These are phyloP conservation scores for Ceratobasidium sp. DNA, from an alignment of 1,284 basidiomycete species.

Conservation along the genomic window DNA sequence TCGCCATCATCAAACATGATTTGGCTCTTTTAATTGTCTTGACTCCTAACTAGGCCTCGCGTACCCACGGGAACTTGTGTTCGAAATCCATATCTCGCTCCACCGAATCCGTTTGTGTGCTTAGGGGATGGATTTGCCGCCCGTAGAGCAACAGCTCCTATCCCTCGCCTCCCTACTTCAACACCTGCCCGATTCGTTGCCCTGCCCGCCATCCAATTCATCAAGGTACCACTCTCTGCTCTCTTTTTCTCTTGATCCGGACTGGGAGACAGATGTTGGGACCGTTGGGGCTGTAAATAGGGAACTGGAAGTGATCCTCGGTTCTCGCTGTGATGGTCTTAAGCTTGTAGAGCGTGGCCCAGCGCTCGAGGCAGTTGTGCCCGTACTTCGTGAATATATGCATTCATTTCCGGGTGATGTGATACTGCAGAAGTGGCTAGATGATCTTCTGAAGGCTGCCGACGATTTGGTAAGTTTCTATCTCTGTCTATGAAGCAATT, in stretches of 20 bases:
- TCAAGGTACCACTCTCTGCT: constrained; percentile 1
- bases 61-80: too few species aligned
- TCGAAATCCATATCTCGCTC: too few species aligned
- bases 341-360: constrained; percentile 5
- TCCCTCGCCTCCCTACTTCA: neutral
- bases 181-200: neutral
- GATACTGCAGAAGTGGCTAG: constrained; percentile 16
- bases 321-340: constrained; percentile 1
- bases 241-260: neutral
- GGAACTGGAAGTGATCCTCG: constrained; percentile 14
- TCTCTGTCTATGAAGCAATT: too few species aligned
- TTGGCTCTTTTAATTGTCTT: too few species aligned
- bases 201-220: neutral
- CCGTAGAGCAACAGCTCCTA: too few species aligned
- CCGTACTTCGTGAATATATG: neutral
- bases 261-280: constrained; percentile 7
- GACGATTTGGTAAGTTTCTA: neutral
- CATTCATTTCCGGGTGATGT: constrained; percentile 4
- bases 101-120: too few species aligned
- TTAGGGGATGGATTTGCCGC: too few species aligned
- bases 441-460: neutral
- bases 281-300: neutral
- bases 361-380: neutral
- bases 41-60: too few species aligned
- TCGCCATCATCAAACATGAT: too few species aligned